Evolutionary conservation across 805 yeast species (phyloP), one percentile per base, ranked within the genome.

Genomic region (Maudiozyma barnettii): DNA sequence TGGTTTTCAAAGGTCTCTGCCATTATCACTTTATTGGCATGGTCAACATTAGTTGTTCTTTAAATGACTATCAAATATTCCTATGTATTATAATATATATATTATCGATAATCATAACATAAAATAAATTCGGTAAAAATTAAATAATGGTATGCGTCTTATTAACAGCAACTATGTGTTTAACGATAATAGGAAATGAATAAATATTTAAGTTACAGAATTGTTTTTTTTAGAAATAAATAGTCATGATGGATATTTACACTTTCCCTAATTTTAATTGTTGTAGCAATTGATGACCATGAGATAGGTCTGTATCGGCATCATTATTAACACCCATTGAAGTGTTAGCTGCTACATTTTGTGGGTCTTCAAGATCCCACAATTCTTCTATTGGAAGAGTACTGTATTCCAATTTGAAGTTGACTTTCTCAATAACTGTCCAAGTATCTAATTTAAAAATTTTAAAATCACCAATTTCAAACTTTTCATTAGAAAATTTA

Each of bases 1-100:
- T 93, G 99, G 99, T 85, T 76, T 7, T 75, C 95, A 2, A 81
- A 85, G 57, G 74, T 81, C 1, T 55, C 75, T 6, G 61, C 73
- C 3, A 48, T 75, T 1, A 45, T 79, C 10, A 66, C 77, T 0
- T 54, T 71, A 0, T 48, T 76, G 4, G 48, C 73, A 5, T 63
- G 65, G 30, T 71, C 78, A 0, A 41, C 67, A 14, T 50, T 38
- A 18, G 22, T 50, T 23, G 43, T 51, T 7, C 47, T 43, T 20
- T 49, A 26, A 26, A 26, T 26, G 10, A 26, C 30, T 26, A 12
- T 26, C 30, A 26, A 26, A 26, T 9, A 26, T 26, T 26, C 10
- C 4, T 3, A 26, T 4, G 4, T 26, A 26, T 26, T 9, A 26
- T 26, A 9, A 26, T 26, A 26, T 26, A 12, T 26, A 26, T 26